Percentiles rank a stretch among this genome's conserved stretches.
Evolutionary conservation across 164 flowering plant species (phyloP).

Genomic region (Annona cherimola): DNA sequence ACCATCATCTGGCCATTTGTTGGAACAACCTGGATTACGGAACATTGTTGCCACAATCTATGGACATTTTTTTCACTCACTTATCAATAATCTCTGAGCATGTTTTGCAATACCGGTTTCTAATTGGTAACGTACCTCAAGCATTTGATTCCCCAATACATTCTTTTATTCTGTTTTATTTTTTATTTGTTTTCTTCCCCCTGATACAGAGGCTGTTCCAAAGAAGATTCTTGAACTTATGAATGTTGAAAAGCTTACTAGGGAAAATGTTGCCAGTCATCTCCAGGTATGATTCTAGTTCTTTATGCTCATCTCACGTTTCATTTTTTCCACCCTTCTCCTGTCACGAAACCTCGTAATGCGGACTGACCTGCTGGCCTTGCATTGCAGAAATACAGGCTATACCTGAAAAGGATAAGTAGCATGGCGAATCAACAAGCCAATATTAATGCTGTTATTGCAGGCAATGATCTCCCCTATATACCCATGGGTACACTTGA

Average conservation of each 20-base stretch:
- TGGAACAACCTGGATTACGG: no score
- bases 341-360: background rate
- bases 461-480: conserved; percentile 50
- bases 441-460: conserved; percentile 44
- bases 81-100: no score
- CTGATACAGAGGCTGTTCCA: conserved; percentile 81
- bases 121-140: no score
- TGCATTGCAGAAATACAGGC: conserved; percentile 81
- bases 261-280: conserved; percentile 98
- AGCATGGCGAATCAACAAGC: conserved; percentile 46
- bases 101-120: no score
- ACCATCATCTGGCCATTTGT: no score
- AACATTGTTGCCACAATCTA: no score
- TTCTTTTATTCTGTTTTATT: background rate
- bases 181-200: background rate
- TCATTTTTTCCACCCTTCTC: background rate
- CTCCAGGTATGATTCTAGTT: conserved; percentile 47
- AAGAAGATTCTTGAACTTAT: conserved; percentile 89
- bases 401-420: conserved; percentile 67
- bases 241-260: conserved; percentile 83
- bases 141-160: background rate
- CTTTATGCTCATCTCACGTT: background rate
- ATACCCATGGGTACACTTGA: conserved; percentile 50
- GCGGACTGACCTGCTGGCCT: background rate
- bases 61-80: no score